phyloP scores from a whole-genome alignment of 176 grass and related monocot species.

The Dendrocalamus sinicus region DNA sequence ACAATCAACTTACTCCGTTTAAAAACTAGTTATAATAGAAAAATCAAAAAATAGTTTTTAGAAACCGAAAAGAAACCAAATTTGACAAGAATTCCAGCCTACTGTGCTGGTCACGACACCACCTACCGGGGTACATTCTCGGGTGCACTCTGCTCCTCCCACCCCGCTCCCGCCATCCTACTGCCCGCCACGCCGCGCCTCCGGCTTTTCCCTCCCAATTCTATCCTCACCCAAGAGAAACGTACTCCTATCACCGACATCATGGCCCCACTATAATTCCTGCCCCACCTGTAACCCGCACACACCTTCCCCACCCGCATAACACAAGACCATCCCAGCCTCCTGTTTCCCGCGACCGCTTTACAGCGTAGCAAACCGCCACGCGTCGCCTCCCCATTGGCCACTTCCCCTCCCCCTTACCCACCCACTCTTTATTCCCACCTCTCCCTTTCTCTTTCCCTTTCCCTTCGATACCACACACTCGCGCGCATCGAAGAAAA shows the following conservation, averaged over 20 bases:
- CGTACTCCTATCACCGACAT: fast-evolving
- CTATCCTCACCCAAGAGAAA: fast-evolving
- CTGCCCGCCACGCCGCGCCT: constrained; percentile 27
- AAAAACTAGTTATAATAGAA: no score
- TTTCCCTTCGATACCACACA: constrained; percentile 2
- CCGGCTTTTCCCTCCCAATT: not conserved
- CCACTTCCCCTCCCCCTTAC: not conserved
- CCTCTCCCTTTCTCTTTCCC: constrained; percentile 13
- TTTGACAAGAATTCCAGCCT: no score
- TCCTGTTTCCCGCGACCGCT: constrained; percentile 2
- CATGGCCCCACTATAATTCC: fast-evolving
- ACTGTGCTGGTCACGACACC: no score
- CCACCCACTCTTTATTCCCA: constrained; percentile 23
- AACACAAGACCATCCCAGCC: not conserved
- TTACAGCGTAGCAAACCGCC: constrained; percentile 41
- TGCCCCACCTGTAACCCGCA: not conserved
- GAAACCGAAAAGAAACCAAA: no score
- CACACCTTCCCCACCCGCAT: not conserved
- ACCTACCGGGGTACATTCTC: not conserved
- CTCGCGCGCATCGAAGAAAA: not conserved
- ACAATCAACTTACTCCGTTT: no score
- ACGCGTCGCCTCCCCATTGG: constrained; percentile 26
- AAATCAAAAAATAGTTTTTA: no score
- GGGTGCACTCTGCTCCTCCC: not conserved
- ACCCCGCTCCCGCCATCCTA: not conserved